phyloP scores from a whole-genome alignment of 352 stramenopile genomes.

The Thalassiosira oceanica region DNA sequence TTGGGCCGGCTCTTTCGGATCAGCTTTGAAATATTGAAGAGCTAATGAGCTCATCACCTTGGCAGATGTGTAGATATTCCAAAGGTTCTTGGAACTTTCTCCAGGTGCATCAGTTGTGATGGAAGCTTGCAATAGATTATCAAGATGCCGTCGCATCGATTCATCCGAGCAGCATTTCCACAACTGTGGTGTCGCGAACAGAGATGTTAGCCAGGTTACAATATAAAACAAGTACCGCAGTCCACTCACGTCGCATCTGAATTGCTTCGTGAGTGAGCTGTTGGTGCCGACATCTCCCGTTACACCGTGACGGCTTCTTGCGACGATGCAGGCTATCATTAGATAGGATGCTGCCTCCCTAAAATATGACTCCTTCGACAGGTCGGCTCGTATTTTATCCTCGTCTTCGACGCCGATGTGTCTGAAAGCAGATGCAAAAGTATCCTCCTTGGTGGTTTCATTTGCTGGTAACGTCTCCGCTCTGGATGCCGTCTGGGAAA shows the following conservation, averaged over 20 bases:
- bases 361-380: no score
- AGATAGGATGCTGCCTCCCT: slow-evolving; percentile 40
- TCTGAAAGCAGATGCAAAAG: no score
- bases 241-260: slow-evolving; percentile 30
- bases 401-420: no score
- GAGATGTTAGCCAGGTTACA: background rate
- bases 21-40: no score
- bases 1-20: background rate
- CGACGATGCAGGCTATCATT: slow-evolving; percentile 32
- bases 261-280: slow-evolving; percentile 29
- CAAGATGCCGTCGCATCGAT: slow-evolving; percentile 25
- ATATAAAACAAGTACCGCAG: background rate
- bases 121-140: slow-evolving; percentile 17
- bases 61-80: slow-evolving; percentile 24
- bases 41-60: slow-evolving; percentile 20
- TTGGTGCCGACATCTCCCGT: slow-evolving; percentile 6
- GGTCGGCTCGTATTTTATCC: no score
- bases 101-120: no score
- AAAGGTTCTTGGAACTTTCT: slow-evolving; percentile 30
- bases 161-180: slow-evolving; percentile 30
- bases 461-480: no score
- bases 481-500: no score
- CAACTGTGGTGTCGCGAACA: slow-evolving; percentile 22
- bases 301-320: slow-evolving; percentile 13
- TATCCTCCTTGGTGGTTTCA: no score